Evolutionary conservation across 495 filamentous ascomycete species (phyloP).

Genomic region (Aspergillus avenaceus): DNA sequence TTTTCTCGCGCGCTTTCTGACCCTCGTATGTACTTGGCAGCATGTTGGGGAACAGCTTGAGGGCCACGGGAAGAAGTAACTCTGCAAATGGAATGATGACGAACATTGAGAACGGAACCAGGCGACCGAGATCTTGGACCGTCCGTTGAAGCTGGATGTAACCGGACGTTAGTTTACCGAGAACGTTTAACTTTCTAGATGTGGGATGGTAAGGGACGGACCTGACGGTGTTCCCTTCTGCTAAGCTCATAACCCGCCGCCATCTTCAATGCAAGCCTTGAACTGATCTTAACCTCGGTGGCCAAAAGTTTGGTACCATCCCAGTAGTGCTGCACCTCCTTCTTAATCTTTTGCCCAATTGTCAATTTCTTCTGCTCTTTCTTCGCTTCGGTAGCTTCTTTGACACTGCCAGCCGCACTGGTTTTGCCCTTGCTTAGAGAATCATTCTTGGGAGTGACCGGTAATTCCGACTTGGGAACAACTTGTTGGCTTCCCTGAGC

Average conservation of each 20-base stretch:
- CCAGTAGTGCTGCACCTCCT: conserved; percentile 92
- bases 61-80: conserved; percentile 84
- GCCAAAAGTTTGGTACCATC: conserved; percentile 98
- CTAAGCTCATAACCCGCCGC: conserved; percentile 95
- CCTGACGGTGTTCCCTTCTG: conserved; percentile 85
- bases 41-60: conserved; percentile 94
- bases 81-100: conserved; percentile 96
- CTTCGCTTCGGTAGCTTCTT: conserved; percentile 60
- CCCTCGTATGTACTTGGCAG: conserved; percentile 96
- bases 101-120: conserved; percentile 96
- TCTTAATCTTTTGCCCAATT: conserved; percentile 85
- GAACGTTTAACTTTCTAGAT: neutral
- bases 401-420: conserved; percentile 43
- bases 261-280: conserved; percentile 90
- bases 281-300: conserved; percentile 89
- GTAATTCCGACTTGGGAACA: conserved; percentile 26
- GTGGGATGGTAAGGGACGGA: conserved; percentile 21
- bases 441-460: conserved; percentile 38
- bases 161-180: conserved; percentile 1
- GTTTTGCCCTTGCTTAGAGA: conserved; percentile 36
- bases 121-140: conserved; percentile 84
- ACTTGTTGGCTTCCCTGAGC: conserved; percentile 18
- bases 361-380: conserved; percentile 84
- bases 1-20: conserved; percentile 81
- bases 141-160: conserved; percentile 70